Evolutionary conservation across 345 rosid species (phyloP).

Genomic region (Lumnitzera littorea): DNA sequence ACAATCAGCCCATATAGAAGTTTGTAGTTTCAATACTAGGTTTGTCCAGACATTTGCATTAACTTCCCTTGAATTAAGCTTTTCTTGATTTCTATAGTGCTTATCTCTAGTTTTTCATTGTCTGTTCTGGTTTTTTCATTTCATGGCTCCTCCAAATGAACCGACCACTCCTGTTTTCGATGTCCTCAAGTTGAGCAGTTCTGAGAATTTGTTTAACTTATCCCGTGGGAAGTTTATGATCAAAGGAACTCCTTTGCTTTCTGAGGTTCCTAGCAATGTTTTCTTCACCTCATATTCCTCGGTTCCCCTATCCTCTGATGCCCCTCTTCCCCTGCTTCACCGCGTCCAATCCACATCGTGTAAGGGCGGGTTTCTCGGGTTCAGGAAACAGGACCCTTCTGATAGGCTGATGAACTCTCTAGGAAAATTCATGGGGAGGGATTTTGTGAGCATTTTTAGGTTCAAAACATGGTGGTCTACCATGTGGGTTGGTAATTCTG

Average conservation of each 20-base stretch:
- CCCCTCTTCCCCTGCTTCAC: conserved; percentile 40
- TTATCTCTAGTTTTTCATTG: too few species aligned
- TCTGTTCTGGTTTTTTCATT: background rate
- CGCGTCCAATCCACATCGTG: conserved; percentile 42
- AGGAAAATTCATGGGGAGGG: conserved; percentile 49
- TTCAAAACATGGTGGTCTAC: conserved; percentile 96
- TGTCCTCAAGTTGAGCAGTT: conserved; percentile 10
- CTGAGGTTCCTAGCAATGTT: conserved; percentile 60
- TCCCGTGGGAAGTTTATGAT: conserved; percentile 37
- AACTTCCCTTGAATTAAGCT: too few species aligned
- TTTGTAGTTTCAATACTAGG: too few species aligned
- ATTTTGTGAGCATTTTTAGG: conserved; percentile 58
- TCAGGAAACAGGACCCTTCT: conserved; percentile 33
- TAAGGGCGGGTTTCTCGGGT: conserved; percentile 68
- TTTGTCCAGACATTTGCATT: too few species aligned
- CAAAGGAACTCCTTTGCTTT: conserved; percentile 43
- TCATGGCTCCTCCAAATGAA: conserved; percentile 62
- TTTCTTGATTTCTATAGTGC: too few species aligned
- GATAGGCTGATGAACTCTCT: conserved; percentile 44
- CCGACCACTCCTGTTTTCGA: conserved; percentile 14
- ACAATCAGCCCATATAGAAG: too few species aligned
- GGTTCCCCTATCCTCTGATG: conserved; percentile 32
- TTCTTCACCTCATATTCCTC: conserved; percentile 42
- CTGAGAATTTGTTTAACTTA: conserved; percentile 26
- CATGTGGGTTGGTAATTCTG: conserved; percentile 66